Evolutionary conservation across 106 monocot genomes (phyloP).

Genomic region (Chionographis japonica): DNA sequence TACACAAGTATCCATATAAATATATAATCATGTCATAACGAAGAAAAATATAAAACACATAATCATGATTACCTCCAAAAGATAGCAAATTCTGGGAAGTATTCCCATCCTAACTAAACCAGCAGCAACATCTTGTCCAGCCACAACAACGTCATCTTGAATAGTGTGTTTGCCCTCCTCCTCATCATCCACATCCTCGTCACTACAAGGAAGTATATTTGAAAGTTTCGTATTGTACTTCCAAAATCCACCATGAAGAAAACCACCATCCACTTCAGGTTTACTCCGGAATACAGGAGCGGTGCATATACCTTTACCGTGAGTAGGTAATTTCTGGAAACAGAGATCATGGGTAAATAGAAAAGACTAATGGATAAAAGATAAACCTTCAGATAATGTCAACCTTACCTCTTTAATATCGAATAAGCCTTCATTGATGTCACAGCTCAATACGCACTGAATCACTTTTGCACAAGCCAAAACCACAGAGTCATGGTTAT

Average conservation of each 20-base stretch:
- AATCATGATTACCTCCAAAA: conserved; percentile 67
- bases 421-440: conserved; percentile 76
- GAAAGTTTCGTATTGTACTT: conserved; percentile 91
- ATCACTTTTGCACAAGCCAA: conserved; percentile 74
- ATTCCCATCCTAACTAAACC: conserved; percentile 94
- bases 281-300: conserved; percentile 87
- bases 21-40: no score
- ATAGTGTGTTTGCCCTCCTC: conserved; percentile 62
- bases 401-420: conserved; percentile 59
- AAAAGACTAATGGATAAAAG: background rate
- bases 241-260: conserved; percentile 95
- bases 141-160: conserved; percentile 81
- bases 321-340: conserved; percentile 53
- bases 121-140: conserved; percentile 91
- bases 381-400: conserved; percentile 1
- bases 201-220: conserved; percentile 51
- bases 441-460: conserved; percentile 64
- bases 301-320: conserved; percentile 49
- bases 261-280: conserved; percentile 64
- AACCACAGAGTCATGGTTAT: conserved; percentile 95
- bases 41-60: background rate
- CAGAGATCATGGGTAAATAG: background rate
- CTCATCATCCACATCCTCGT: conserved; percentile 40
- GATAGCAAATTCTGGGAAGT: conserved; percentile 86
- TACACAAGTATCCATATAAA: no score